Base-by-base conservation (phyloP, 106 monocot species). In the Phalaenopsis aphrodite region DNA sequence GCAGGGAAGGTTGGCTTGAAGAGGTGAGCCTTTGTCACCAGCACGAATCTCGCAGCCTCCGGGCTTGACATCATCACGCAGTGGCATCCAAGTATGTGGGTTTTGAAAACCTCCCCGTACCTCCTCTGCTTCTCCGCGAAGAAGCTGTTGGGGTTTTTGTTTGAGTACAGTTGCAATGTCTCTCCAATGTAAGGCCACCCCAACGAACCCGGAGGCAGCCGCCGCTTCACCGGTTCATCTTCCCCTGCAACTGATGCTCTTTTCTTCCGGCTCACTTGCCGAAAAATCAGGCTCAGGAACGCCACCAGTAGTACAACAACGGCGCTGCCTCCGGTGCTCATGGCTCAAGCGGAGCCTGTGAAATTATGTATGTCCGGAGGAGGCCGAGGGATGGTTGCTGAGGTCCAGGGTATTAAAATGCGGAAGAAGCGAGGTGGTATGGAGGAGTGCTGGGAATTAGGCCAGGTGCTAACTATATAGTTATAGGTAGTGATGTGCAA, bases 1-100 rank as follows among this genome's bases (percentile, higher is more conserved):
- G 89, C 86, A 6, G 95, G 95, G 81, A 87, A 95, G n/a, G 95
- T 95, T 8, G 95, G 93, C 85, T 95, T 95, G 91, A 95, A 95
- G 36, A 95, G 89, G 78, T 89, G 83, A 1, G 95, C 86, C 42
- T 77, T 83, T 9, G 89, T 93, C 19, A 87, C 86, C 45, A 95
- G 85, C 76, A 95, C 95, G 75, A 95, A 93, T 82, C 84, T 87
- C 47, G 95, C 93, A 5, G 93, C 95, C 78, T 92, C 92, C 14
- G 81, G 81, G 76, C 81, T 82, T 11, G 81, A 82, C 37, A 82
- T 75, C 81, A 82, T 82, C 43, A 82, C 45, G 76, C 81, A 82
- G 16, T 90, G 95, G 83, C 92, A 95, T 0, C 95, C 92, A 42
- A 95, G 78, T 38, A 95, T 91, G 85, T 91, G 89, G 30, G 93